Percentiles rank a stretch among this genome's conserved stretches.
Conservation (phyloP, 305 asterid species). For the Euphrasia arctica region DNA sequence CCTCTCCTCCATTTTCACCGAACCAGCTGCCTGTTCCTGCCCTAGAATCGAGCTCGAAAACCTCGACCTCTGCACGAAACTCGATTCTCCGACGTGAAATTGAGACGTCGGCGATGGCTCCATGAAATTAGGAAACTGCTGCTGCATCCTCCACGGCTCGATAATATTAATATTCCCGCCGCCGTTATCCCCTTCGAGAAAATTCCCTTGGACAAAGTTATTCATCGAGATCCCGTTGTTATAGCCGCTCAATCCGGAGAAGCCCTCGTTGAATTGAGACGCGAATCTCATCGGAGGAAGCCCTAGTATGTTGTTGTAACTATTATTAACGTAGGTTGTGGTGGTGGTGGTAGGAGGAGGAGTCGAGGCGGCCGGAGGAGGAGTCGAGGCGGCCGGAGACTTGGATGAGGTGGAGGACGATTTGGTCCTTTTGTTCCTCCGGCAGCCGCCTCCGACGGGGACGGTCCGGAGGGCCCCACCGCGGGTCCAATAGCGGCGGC, state of each 20-base stretch:
- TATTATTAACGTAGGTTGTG: no score
- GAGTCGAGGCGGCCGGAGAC: slow-evolving; percentile 42
- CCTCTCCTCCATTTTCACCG: slow-evolving; percentile 66
- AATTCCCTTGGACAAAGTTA: no score
- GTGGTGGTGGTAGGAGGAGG: no score
- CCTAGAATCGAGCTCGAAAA: slow-evolving; percentile 37
- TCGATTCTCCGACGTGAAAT: slow-evolving; percentile 43
- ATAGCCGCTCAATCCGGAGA: no score
- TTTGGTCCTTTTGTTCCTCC: slow-evolving; percentile 76
- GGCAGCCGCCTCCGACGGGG: slow-evolving; percentile 88
- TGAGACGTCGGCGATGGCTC: slow-evolving; percentile 41
- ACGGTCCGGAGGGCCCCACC: slow-evolving; percentile 87
- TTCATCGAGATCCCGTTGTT: no score
- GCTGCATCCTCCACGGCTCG: slow-evolving; percentile 75
- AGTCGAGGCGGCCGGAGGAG: no score
- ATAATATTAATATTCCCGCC: no score
- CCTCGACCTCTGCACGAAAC: slow-evolving; percentile 49
- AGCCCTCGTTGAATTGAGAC: no score
- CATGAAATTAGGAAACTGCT: slow-evolving; percentile 63
- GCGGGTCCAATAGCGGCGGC: slow-evolving; percentile 83
- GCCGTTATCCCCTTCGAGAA: no score
- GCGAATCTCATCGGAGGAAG: no score
- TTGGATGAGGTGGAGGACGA: slow-evolving; percentile 58
- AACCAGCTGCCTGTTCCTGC: slow-evolving; percentile 44
- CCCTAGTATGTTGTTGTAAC: no score